phyloP scores from a whole-genome alignment of 331 rosid species.

The Phaseolus coccineus region DNA sequence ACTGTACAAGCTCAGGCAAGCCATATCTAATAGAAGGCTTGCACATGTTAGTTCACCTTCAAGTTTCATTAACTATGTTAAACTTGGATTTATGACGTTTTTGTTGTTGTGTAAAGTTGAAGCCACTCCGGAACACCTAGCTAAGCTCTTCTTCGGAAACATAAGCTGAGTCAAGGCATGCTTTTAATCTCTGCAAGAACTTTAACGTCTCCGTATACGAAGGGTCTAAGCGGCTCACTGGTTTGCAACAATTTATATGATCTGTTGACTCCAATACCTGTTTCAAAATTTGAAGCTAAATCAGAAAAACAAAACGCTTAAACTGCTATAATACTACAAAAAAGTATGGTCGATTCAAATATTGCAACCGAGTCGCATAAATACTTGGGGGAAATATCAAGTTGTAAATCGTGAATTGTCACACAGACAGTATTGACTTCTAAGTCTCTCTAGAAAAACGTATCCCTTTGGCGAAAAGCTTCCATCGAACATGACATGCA shows the following conservation, averaged over 20 bases:
- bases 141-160: conserved; percentile 33
- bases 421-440: neutral
- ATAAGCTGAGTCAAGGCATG: conserved; percentile 48
- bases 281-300: conserved; percentile 41
- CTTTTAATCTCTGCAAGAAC: conserved; percentile 76
- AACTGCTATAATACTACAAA: neutral
- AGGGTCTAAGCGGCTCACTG: conserved; percentile 80
- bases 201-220: conserved; percentile 79
- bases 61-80: conserved; percentile 23
- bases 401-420: neutral
- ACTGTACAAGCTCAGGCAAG: conserved; percentile 42
- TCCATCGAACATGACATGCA: too few relatives aligned
- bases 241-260: conserved; percentile 95
- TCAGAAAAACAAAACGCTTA: conserved; percentile 2
- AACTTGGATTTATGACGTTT: neutral
- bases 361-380: neutral
- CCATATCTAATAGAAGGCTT: conserved; percentile 45
- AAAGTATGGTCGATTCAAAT: neutral
- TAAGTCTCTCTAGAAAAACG: too few relatives aligned
- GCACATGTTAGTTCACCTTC: conserved; percentile 37
- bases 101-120: neutral
- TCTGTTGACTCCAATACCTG: conserved; percentile 96
- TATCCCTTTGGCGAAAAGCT: too few relatives aligned
- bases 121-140: conserved; percentile 31
- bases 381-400: neutral